Conservation (phyloP, 352 stramenopile species). For the Pythium sp. region DNA sequence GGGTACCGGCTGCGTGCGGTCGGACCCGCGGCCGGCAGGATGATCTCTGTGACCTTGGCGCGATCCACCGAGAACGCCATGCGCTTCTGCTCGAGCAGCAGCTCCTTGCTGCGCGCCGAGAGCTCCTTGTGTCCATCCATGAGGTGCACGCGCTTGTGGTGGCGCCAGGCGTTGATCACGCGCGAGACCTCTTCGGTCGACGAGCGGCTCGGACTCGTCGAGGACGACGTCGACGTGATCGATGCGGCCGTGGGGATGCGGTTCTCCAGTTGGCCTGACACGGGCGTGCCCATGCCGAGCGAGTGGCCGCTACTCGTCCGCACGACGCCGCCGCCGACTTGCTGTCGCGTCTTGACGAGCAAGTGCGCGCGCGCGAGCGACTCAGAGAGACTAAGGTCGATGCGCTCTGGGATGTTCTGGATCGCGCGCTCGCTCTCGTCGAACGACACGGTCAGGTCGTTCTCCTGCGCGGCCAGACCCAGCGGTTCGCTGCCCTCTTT, state of each 20-base stretch:
- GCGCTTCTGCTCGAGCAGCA: conserved; percentile 86
- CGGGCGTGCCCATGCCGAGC: conserved; percentile 31
- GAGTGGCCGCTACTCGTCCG: conserved; percentile 50
- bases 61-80: conserved; percentile 83
- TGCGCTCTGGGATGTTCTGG: conserved; percentile 84
- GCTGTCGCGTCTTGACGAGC: conserved; percentile 71
- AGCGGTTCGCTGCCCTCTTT: conserved; percentile 91
- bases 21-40: conserved; percentile 56
- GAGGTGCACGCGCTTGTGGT: conserved; percentile 84
- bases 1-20: conserved; percentile 48
- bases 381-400: conserved; percentile 73
- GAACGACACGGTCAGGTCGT: conserved; percentile 73
- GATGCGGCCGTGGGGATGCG: conserved; percentile 44
- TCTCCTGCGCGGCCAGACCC: conserved; percentile 37
- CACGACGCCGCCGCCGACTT: conserved; percentile 37
- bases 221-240: conserved; percentile 29
- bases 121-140: conserved; percentile 88
- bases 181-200: conserved; percentile 72
- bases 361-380: conserved; percentile 74
- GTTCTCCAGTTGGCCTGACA: conserved; percentile 41
- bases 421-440: conserved; percentile 85
- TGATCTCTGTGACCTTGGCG: conserved; percentile 83
- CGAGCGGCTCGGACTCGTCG: conserved; percentile 50
- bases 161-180: conserved; percentile 80
- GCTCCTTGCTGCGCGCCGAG: conserved; percentile 67